Evolutionary conservation across 768 basidiomycete genomes (phyloP).

Genomic region (Tulasnella sp.): DNA sequence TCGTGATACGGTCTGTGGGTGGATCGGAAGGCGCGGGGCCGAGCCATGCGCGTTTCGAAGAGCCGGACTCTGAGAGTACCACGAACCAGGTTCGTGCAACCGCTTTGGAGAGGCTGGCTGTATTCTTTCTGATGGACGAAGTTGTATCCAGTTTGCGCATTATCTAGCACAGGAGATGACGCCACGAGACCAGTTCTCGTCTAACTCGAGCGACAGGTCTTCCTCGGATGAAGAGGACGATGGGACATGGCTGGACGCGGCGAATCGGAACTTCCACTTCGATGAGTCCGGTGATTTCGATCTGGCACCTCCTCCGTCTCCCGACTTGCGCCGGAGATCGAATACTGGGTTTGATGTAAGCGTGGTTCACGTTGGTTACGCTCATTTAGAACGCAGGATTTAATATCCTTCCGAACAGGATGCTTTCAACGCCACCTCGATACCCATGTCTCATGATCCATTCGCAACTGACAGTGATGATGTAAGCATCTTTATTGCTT

Average conservation of each 20-base stretch:
- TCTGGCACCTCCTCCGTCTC: conserved; percentile 33
- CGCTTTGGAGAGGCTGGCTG: conserved; percentile 5
- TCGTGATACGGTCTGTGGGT: conserved; percentile 21
- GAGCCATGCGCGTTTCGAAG: not conserved
- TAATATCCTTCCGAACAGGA: conserved; percentile 22
- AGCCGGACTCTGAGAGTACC: not conserved
- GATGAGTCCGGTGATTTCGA: conserved; percentile 35
- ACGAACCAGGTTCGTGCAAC: not conserved
- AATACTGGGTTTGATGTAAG: conserved; percentile 36
- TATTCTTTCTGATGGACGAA: conserved; percentile 38
- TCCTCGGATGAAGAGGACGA: conserved; percentile 48
- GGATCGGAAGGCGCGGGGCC: conserved; percentile 18
- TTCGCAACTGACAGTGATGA: conserved; percentile 37
- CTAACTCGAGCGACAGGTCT: conserved; percentile 37
- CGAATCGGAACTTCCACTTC: conserved; percentile 37
- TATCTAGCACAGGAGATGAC: conserved; percentile 70
- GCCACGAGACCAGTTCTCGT: conserved; percentile 41
- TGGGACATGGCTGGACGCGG: conserved; percentile 69
- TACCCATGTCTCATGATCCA: conserved; percentile 33
- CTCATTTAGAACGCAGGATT: not conserved
- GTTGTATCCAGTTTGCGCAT: conserved; percentile 51
- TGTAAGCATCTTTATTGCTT: conserved; percentile 46
- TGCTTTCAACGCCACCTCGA: conserved; percentile 22
- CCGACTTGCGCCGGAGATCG: conserved; percentile 33
- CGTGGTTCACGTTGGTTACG: conserved; percentile 22